A percentile compares a stretch with the other conserved stretches of the same genome.
phyloP scores from a whole-genome alignment of 768 basidiomycete species.

The Tulasnella sp. region DNA sequence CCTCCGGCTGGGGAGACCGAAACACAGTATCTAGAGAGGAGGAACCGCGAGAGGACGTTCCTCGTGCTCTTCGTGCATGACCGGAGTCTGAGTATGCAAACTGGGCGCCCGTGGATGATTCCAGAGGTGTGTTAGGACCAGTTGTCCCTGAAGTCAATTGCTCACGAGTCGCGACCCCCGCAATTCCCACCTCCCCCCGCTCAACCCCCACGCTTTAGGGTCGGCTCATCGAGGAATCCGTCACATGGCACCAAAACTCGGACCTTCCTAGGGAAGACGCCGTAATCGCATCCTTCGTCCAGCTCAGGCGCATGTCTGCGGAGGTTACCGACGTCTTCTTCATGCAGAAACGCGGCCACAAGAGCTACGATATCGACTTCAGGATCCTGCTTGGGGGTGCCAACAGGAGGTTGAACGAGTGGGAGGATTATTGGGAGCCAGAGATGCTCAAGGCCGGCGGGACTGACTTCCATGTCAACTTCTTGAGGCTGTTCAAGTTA shows the following conservation, averaged over 20 bases:
- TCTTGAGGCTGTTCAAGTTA: constrained; percentile 64
- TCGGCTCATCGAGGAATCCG: constrained; percentile 58
- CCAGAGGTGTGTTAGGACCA: constrained; percentile 43
- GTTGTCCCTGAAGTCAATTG: no score
- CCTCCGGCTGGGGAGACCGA: constrained; percentile 51
- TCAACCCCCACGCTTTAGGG: no score
- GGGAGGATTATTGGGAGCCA: constrained; percentile 59
- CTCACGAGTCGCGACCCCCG: no score
- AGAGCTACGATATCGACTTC: constrained; percentile 53
- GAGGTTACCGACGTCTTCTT: constrained; percentile 69
- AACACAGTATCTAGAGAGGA: constrained; percentile 57
- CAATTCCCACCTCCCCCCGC: no score
- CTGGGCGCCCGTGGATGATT: constrained; percentile 79
- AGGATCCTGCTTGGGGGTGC: constrained; percentile 60
- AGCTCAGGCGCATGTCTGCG: constrained; percentile 72
- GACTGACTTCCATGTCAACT: constrained; percentile 61
- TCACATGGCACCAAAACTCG: constrained; percentile 57
- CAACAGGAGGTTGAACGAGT: constrained; percentile 59
- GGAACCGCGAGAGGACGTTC: constrained; percentile 78
- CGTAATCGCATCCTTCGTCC: constrained; percentile 63
- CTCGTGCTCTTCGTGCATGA: constrained; percentile 80
- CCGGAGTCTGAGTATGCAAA: constrained; percentile 75
- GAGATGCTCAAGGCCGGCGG: constrained; percentile 68
- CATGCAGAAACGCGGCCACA: constrained; percentile 34
- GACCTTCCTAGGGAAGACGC: constrained; percentile 57